Percentiles rank a stretch among this genome's conserved stretches.
Evolutionary conservation across 371 early-diverging fungal genomes (phyloP).

Genomic region (Choanephora cucurbitarum): DNA sequence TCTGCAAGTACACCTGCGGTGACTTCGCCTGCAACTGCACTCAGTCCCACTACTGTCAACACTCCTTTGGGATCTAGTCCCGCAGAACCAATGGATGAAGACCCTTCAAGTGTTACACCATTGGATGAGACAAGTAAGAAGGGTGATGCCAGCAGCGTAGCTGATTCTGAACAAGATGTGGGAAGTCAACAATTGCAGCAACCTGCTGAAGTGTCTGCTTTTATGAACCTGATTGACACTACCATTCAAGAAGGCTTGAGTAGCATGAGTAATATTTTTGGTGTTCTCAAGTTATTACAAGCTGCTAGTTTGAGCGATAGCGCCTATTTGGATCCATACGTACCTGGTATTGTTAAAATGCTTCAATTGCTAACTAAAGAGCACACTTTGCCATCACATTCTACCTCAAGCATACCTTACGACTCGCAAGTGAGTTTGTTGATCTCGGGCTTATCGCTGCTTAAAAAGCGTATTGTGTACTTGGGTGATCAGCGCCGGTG

Average conservation of each 20-base stretch:
- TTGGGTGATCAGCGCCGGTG: slow-evolving; percentile 89
- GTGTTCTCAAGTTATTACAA: slow-evolving; percentile 72
- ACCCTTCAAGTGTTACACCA: background rate
- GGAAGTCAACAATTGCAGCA: slow-evolving; percentile 16
- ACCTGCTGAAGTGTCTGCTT: slow-evolving; percentile 55
- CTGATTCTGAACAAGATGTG: background rate
- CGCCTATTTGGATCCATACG: slow-evolving; percentile 69
- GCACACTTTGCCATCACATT: slow-evolving; percentile 48
- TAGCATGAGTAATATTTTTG: slow-evolving; percentile 68
- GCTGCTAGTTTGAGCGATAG: slow-evolving; percentile 69
- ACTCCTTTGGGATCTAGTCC: background rate
- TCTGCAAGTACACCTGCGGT: background rate
- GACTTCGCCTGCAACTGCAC: background rate
- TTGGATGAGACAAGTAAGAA: background rate
- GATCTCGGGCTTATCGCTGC: slow-evolving; percentile 69
- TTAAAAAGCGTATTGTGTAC: slow-evolving; percentile 76
- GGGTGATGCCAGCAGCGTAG: background rate
- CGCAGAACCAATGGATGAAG: slow-evolving; percentile 2
- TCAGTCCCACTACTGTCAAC: background rate
- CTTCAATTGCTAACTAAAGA: slow-evolving; percentile 86
- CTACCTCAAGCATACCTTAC: slow-evolving; percentile 23
- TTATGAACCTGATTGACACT: slow-evolving; percentile 62
- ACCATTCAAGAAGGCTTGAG: slow-evolving; percentile 68
- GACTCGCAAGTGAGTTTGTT: slow-evolving; percentile 66
- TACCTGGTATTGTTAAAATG: slow-evolving; percentile 80